Evolutionary conservation across 176 grass and related monocot genomes (phyloP), one percentile per base, ranked within the genome.

Genomic region (Ananas comosus): DNA sequence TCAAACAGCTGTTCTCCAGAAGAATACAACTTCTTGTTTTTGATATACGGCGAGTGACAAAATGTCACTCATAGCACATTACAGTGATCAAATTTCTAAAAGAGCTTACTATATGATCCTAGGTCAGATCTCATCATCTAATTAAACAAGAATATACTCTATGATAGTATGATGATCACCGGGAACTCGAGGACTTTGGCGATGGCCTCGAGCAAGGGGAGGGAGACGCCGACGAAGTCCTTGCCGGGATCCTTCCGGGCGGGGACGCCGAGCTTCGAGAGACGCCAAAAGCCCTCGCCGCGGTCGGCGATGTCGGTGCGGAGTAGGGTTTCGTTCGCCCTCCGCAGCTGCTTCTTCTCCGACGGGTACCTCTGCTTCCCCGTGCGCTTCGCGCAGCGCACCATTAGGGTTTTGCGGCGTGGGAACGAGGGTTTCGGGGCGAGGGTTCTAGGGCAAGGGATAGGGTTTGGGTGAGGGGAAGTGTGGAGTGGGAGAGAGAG

Each of bases 351-450:
- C 86, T 90, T 97, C 84, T 92, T 97, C 86, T 97, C 93, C 49
- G 93, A 97, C 4, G 93, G 93, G 81, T 97, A 97, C 65, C 89
- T 66, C 74, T 76, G 86, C 84, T 92, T 97, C 57, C 89, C 89
- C 53, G 89, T 81, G 51, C 93, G 93, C 74, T 78, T 89, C 23
- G 74, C 89, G 81, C 89, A 92, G 72, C 83, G 86, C 72, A 78
- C 69, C 42, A 17, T 28, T 10, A 51, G 51, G 14, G 63, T 10
- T 23, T 73, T 73, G 28, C 79, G 81, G 14, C 72, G 70, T 27
- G 69, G 25, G 59, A 78, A 72, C 53, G 47, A 53, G 63, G 14
- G 11, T 10, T 19, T 13, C 12, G 21, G 29, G 33, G 52, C 53
- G 27, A 71, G 67, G 70, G 70, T 9, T 53, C 16, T 74, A 3